Conservation (phyloP, 495 filamentous ascomycete genomes). For the Ascobolus immersus region DNA sequence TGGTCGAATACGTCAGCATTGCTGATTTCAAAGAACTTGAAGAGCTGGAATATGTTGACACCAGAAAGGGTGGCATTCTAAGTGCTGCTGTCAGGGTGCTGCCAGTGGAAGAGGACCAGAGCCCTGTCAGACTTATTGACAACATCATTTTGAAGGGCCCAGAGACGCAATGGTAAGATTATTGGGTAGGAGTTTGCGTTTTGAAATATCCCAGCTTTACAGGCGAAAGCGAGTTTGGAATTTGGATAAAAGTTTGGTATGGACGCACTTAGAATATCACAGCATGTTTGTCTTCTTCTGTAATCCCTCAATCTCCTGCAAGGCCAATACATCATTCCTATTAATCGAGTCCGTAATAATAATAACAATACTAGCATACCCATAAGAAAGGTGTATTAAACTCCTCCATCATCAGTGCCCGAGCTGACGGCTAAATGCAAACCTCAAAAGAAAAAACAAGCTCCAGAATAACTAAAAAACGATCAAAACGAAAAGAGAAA, state of each 20-base stretch:
- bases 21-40: constrained; percentile 58
- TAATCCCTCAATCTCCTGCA: too few relatives aligned
- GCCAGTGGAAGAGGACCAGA: constrained; percentile 51
- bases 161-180: constrained; percentile 1
- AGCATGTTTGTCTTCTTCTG: too few relatives aligned
- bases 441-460: too few relatives aligned
- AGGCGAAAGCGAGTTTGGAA: constrained; percentile 19
- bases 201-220: constrained; percentile 13
- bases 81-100: constrained; percentile 81
- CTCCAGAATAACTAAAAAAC: too few relatives aligned
- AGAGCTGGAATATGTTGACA: constrained; percentile 43
- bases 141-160: constrained; percentile 50
- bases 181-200: neutral
- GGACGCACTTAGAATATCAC: constrained; percentile 17
- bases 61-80: constrained; percentile 47
- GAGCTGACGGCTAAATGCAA: too few relatives aligned
- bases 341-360: too few relatives aligned
- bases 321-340: too few relatives aligned
- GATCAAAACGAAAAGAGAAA: too few relatives aligned
- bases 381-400: too few relatives aligned
- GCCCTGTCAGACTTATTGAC: constrained; percentile 72
- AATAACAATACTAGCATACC: too few relatives aligned
- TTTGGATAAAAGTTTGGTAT: constrained; percentile 21
- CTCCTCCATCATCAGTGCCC: too few relatives aligned
- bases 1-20: constrained; percentile 75